A percentile compares a stretch with the other conserved stretches of the same genome.
Evolutionary conservation across 73 alveolate genomes (phyloP).

Genomic region (Stentor coeruleus): DNA sequence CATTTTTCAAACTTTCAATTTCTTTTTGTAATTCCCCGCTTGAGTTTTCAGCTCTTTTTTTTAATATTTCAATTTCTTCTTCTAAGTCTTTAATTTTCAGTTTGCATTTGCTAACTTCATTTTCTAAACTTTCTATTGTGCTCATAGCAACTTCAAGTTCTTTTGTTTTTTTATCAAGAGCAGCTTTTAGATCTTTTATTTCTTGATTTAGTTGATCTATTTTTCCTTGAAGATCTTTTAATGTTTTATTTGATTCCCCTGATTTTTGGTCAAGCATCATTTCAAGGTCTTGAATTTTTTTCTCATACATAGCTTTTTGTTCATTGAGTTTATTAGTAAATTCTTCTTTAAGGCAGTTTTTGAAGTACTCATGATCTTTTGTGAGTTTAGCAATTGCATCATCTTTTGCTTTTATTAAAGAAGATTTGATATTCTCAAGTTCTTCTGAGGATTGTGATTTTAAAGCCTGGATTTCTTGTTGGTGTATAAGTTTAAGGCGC

Average conservation of each 20-base stretch:
- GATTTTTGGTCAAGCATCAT: background rate
- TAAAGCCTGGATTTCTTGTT: constrained; percentile 26
- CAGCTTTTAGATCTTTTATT: background rate
- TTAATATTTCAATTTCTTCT: constrained; percentile 36
- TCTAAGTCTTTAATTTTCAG: constrained; percentile 24
- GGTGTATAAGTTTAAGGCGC: constrained; percentile 21
- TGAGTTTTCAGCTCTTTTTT: constrained; percentile 15
- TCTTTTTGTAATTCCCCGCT: constrained; percentile 24
- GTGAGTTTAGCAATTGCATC: constrained; percentile 32
- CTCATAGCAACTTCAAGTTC: background rate
- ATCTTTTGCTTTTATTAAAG: constrained; percentile 31
- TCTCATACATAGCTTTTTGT: constrained; percentile 17
- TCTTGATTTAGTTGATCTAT: background rate
- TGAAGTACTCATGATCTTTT: constrained; percentile 2
- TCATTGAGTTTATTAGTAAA: constrained; percentile 18
- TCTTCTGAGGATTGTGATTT: constrained; percentile 31
- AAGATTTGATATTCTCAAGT: constrained; percentile 22
- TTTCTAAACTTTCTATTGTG: background rate
- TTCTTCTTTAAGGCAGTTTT: constrained; percentile 1
- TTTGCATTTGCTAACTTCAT: constrained; percentile 19
- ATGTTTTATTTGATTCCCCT: constrained; percentile 9
- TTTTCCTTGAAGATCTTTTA: constrained; percentile 8
- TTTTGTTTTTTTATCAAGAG: background rate
- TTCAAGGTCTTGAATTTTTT: constrained; percentile 5
- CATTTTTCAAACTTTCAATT: constrained; percentile 38